Percentiles rank a stretch among this genome's conserved stretches.
These are phyloP conservation scores for Hypomyces perniciosus DNA, from an alignment of 2,329 filamentous ascomycete genomes.

Conservation along the genomic window DNA sequence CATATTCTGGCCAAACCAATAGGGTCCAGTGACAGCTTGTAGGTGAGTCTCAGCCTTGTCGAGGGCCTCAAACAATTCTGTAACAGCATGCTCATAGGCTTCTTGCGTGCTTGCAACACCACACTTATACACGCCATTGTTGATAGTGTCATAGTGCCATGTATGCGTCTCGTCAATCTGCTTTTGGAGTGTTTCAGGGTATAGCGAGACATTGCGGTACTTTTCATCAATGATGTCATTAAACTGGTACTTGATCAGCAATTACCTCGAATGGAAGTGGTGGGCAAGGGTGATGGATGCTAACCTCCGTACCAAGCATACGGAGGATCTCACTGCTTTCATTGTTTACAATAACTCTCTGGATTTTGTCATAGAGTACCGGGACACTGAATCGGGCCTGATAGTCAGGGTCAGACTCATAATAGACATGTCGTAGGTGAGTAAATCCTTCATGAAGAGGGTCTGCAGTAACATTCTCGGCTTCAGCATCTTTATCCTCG, in stretches of 20 bases:
- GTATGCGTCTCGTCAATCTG: conserved; percentile 70
- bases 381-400: conserved; percentile 79
- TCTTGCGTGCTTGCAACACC: conserved; percentile 79
- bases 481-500: conserved; percentile 46
- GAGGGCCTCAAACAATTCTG: conserved; percentile 64
- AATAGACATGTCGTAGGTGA: conserved; percentile 73
- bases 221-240: conserved; percentile 58
- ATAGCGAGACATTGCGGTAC: conserved; percentile 56
- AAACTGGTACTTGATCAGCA: conserved; percentile 42
- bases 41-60: conserved; percentile 70
- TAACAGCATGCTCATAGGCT: conserved; percentile 71
- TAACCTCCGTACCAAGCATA: conserved; percentile 72
- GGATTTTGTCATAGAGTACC: conserved; percentile 71
- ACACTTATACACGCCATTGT: conserved; percentile 64
- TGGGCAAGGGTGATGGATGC: background rate
- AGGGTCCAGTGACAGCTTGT: conserved; percentile 46
- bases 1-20: conserved; percentile 65
- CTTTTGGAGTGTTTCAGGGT: conserved; percentile 53
- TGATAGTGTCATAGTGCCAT: conserved; percentile 71
- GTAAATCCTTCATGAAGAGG: conserved; percentile 62
- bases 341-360: conserved; percentile 74
- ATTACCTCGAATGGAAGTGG: background rate
- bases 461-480: conserved; percentile 57
- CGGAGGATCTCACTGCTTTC: conserved; percentile 87
- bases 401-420: conserved; percentile 64